Conservation (phyloP, 306 rosid genomes). For the Arachis hypogaea region DNA sequence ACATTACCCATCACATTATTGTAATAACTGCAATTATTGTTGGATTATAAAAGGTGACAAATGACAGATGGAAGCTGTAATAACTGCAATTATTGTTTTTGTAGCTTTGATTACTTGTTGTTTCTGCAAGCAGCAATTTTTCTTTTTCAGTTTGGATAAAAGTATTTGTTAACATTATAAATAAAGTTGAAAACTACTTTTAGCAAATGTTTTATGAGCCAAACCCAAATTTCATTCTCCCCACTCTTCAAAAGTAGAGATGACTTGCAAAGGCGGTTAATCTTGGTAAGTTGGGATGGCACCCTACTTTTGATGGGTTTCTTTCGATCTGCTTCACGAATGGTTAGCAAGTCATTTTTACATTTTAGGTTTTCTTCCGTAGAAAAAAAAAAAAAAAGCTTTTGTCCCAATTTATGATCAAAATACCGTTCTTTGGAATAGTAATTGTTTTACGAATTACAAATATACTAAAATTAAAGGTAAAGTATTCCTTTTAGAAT, state of each 20-base stretch:
- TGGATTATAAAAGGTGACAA: neutral
- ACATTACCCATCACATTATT: conserved; percentile 20
- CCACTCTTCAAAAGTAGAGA: conserved; percentile 5
- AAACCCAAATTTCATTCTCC: too few species aligned
- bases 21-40: conserved; percentile 20
- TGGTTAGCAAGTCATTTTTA: conserved; percentile 36
- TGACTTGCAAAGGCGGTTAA: conserved; percentile 37
- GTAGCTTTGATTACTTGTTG: neutral
- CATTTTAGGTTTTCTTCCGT: neutral
- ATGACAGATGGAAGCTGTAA: conserved; percentile 14
- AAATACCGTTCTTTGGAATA: too few species aligned
- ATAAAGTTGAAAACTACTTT: too few species aligned
- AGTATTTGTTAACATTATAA: too few species aligned
- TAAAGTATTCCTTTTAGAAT: too few species aligned
- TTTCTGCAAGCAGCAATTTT: neutral
- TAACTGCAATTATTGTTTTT: neutral
- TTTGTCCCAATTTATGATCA: too few species aligned
- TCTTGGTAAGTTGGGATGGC: neutral
- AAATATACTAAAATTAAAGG: too few species aligned
- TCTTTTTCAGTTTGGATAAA: too few species aligned
- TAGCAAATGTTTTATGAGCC: too few species aligned
- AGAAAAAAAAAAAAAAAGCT: too few species aligned
- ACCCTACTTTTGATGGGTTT: neutral
- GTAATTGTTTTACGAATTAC: too few species aligned
- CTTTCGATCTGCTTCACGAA: neutral